These are phyloP conservation scores for Spirogloea muscicola DNA, from an alignment of 139 green algal species.

Conservation along the genomic window DNA sequence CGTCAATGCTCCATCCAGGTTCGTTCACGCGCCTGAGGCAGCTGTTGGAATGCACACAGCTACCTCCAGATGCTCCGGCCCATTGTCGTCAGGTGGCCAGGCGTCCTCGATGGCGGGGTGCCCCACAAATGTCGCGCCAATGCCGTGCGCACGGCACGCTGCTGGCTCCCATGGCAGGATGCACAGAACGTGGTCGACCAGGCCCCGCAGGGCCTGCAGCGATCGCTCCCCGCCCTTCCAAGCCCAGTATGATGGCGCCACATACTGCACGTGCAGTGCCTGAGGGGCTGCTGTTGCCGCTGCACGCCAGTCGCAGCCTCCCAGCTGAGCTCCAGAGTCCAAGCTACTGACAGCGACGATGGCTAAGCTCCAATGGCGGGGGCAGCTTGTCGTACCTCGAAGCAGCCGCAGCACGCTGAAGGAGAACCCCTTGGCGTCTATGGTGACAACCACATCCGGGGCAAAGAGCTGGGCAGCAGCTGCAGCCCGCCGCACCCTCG, in stretches of 20 bases:
- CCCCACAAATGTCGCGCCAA: conserved; percentile 29
- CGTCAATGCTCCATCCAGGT: neutral
- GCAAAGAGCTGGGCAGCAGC: conserved; percentile 6
- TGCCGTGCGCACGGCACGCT: neutral
- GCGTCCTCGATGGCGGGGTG: conserved; percentile 35
- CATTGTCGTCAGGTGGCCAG: too few relatives aligned
- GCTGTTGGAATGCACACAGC: too few relatives aligned
- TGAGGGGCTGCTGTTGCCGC: too few relatives aligned
- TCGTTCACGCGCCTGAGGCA: neutral
- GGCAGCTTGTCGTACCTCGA: conserved; percentile 6
- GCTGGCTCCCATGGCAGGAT: conserved; percentile 25
- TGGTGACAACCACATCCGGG: conserved; percentile 31
- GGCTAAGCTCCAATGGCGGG: neutral
- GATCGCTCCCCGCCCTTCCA: neutral
- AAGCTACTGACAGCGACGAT: too few relatives aligned
- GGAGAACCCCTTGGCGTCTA: conserved; percentile 41
- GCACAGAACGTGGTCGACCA: conserved; percentile 39
- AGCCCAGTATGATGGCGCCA: conserved; percentile 29
- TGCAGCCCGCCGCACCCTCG: neutral
- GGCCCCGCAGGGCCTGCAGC: neutral
- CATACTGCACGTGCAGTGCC: conserved; percentile 40
- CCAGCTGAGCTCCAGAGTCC: too few relatives aligned
- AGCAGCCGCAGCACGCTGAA: conserved; percentile 16
- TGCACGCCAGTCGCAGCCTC: too few relatives aligned
- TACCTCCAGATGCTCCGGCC: too few relatives aligned